Evolutionary conservation across 768 basidiomycete genomes (phyloP).

Genomic region (Cyclocybe cylindracea): DNA sequence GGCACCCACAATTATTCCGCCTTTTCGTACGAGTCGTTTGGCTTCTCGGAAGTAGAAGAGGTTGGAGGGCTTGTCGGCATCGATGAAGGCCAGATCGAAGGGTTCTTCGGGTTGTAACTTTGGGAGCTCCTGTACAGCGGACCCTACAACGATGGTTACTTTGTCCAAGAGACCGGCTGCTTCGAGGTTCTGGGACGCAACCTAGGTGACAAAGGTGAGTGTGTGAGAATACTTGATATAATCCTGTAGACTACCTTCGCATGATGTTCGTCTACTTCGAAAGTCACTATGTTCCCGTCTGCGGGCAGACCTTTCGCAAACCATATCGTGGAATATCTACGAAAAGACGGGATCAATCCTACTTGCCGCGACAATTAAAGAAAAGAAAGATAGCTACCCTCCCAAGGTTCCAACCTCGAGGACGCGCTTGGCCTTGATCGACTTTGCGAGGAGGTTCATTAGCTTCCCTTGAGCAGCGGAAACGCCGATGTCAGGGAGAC

Average conservation of each 20-base stretch:
- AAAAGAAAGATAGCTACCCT: slow-evolving; percentile 39
- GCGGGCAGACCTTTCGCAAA: slow-evolving; percentile 47
- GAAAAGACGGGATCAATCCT: background rate
- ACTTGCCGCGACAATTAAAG: background rate
- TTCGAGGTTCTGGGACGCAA: slow-evolving; percentile 56
- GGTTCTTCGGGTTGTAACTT: slow-evolving; percentile 44
- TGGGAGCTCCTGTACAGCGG: slow-evolving; percentile 49
- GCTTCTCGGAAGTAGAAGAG: slow-evolving; percentile 56
- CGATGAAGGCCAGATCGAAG: slow-evolving; percentile 73
- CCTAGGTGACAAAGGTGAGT: slow-evolving; percentile 26
- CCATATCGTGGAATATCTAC: slow-evolving; percentile 46
- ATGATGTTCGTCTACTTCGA: slow-evolving; percentile 47
- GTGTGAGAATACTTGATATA: too few species aligned
- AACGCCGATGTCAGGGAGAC: slow-evolving; percentile 53
- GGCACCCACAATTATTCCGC: slow-evolving; percentile 58
- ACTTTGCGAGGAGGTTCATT: slow-evolving; percentile 49
- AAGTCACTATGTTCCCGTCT: slow-evolving; percentile 48
- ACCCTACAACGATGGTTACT: slow-evolving; percentile 50
- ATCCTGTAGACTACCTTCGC: slow-evolving; percentile 35
- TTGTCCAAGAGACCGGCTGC: slow-evolving; percentile 50
- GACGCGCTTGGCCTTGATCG: slow-evolving; percentile 55
- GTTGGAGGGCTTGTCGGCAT: slow-evolving; percentile 64
- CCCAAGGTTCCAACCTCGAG: slow-evolving; percentile 70
- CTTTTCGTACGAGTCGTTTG: slow-evolving; percentile 57
- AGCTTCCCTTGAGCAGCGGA: slow-evolving; percentile 58